phyloP scores from a whole-genome alignment of 495 filamentous ascomycete species.

The Penicillium lagena region DNA sequence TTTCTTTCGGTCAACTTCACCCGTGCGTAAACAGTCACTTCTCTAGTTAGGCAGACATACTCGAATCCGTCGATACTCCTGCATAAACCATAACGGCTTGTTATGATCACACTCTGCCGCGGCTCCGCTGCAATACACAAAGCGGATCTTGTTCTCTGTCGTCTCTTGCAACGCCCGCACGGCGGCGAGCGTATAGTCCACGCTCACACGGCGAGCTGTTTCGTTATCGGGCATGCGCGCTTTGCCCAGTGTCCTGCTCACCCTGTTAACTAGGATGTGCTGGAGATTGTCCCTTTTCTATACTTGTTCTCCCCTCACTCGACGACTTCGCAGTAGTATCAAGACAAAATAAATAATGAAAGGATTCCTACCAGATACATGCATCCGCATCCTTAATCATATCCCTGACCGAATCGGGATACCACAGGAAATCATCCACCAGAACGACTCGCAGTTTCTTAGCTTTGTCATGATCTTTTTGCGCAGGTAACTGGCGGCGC shows the following conservation, averaged over 20 bases:
- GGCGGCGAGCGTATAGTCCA: constrained; percentile 39
- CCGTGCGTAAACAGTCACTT: too few species aligned
- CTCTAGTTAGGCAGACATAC: constrained; percentile 12
- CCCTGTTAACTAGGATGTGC: too few species aligned
- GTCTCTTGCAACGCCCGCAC: constrained; percentile 30
- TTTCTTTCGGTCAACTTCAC: background rate
- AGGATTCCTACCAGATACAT: constrained; percentile 41
- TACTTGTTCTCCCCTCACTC: too few species aligned
- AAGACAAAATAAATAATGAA: too few species aligned
- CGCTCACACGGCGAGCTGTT: constrained; percentile 20
- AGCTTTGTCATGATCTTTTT: background rate
- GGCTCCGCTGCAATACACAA: constrained; percentile 45
- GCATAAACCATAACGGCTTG: constrained; percentile 34
- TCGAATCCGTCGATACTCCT: constrained; percentile 36
- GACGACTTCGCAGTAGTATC: too few species aligned
- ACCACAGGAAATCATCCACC: constrained; percentile 39
- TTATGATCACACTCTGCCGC: constrained; percentile 39
- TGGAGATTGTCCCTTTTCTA: too few species aligned
- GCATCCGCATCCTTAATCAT: constrained; percentile 42
- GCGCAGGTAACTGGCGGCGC: constrained; percentile 28
- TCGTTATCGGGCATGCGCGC: constrained; percentile 8
- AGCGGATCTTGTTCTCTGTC: constrained; percentile 34
- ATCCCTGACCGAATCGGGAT: constrained; percentile 27
- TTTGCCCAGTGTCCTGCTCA: constrained; percentile 5
- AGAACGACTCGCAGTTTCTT: constrained; percentile 37